Conservation (phyloP, 495 filamentous ascomycete genomes). For the Podospora bellae-mahoneyi region DNA sequence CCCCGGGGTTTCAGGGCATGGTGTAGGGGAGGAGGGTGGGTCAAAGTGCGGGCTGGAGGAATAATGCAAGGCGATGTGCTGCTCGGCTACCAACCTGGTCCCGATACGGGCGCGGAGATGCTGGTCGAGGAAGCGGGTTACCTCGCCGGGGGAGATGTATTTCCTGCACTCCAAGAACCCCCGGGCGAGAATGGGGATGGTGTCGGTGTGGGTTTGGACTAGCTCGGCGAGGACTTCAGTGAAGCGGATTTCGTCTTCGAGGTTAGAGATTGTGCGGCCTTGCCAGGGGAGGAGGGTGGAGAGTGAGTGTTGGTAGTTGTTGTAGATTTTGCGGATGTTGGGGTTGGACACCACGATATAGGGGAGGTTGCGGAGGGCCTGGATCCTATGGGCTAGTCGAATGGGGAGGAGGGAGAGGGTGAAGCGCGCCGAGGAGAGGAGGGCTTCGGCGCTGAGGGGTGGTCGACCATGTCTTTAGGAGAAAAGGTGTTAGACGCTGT, state of each 20-base stretch:
- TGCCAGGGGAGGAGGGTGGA: constrained; percentile 85
- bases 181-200: constrained; percentile 85
- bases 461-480: constrained; percentile 75
- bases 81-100: constrained; percentile 89
- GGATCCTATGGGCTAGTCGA: constrained; percentile 90
- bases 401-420: constrained; percentile 88
- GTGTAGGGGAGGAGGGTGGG: constrained; percentile 39
- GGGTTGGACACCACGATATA: constrained; percentile 97
- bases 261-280: constrained; percentile 66
- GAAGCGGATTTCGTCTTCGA: constrained; percentile 87
- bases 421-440: constrained; percentile 89
- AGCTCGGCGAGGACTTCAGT: constrained; percentile 89
- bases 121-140: constrained; percentile 88
- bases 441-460: constrained; percentile 71
- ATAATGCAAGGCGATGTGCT: constrained; percentile 91
- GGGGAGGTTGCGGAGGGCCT: constrained; percentile 86
- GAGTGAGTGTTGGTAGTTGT: constrained; percentile 89
- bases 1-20: constrained; percentile 54
- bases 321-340: constrained; percentile 85
- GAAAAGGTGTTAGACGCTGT: background rate
- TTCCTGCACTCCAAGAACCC: constrained; percentile 89
- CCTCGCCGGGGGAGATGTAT: constrained; percentile 75
- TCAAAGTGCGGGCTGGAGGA: constrained; percentile 68
- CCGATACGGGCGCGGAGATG: constrained; percentile 93
- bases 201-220: constrained; percentile 88